Percentiles rank a stretch among this genome's conserved stretches.
Conservation (phyloP, 257 asterid species). For the Perilla frutescens region DNA sequence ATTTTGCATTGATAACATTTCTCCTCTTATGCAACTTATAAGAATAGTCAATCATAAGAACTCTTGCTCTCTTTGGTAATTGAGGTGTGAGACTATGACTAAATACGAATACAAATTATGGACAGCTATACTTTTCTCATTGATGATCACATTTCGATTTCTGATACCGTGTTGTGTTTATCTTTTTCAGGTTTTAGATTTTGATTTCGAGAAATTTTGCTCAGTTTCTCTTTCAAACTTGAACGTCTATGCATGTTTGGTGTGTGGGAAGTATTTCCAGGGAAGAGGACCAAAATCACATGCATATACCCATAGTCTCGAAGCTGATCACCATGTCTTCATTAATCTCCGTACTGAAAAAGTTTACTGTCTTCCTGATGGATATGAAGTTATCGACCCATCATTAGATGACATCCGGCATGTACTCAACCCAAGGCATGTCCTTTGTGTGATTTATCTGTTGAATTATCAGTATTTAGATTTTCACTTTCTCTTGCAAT, state of each 20-base stretch:
- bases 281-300: constrained; percentile 97
- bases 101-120: neutral
- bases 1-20: neutral
- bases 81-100: constrained; percentile 8
- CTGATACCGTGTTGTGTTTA: constrained; percentile 21
- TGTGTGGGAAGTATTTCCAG: constrained; percentile 96
- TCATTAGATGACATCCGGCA: constrained; percentile 93
- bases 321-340: constrained; percentile 95
- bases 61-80: constrained; percentile 12
- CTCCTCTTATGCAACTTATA: constrained; percentile 1
- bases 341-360: constrained; percentile 94
- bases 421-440: constrained; percentile 91
- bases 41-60: neutral
- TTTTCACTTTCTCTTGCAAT: neutral
- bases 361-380: constrained; percentile 98
- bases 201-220: constrained; percentile 94
- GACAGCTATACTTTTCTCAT: neutral
- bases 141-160: neutral
- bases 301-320: constrained; percentile 98
- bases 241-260: constrained; percentile 96
- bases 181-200: constrained; percentile 86
- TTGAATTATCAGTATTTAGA: neutral
- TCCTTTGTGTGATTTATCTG: constrained; percentile 18
- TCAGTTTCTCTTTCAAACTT: constrained; percentile 94
- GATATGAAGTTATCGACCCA: constrained; percentile 91